Percentiles rank a stretch among this genome's conserved stretches.
Evolutionary conservation across 1,284 basidiomycete species (phyloP).

Genomic region (Cystobasidium sp.): DNA sequence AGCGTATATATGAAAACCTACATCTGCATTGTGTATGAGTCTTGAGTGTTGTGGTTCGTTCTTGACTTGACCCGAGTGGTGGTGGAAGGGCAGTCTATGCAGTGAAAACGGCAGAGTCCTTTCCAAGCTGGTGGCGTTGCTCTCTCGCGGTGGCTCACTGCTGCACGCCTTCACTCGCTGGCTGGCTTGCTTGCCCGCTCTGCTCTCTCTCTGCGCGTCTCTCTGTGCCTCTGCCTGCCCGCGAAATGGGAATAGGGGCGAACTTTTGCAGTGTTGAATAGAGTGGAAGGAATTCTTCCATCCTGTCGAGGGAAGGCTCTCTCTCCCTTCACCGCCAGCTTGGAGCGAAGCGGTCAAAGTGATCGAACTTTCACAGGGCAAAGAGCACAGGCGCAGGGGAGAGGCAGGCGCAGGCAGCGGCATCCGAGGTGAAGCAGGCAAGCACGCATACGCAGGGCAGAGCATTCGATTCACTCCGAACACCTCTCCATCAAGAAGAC

Average conservation of each 20-base stretch:
- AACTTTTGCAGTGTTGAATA: background rate
- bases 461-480: background rate
- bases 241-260: background rate
- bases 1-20: too few relatives aligned
- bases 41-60: background rate
- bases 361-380: slow-evolving; percentile 20
- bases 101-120: too few relatives aligned
- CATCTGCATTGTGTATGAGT: slow-evolving; percentile 31
- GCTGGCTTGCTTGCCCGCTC: background rate
- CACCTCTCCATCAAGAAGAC: background rate
- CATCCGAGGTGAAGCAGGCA: background rate
- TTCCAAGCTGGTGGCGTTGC: background rate
- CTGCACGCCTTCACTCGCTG: background rate
- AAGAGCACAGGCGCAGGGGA: background rate
- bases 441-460: too few relatives aligned
- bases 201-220: background rate
- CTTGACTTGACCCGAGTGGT: background rate
- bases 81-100: too few relatives aligned
- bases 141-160: background rate
- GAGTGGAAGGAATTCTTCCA: background rate
- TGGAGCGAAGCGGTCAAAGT: background rate
- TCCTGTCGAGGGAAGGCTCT: slow-evolving; percentile 7
- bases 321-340: background rate
- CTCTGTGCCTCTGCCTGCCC: background rate
- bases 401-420: slow-evolving; percentile 1